Percentiles rank a stretch among this genome's conserved stretches.
phyloP scores from a whole-genome alignment of 345 rosid species.

The Corchorus olitorius region DNA sequence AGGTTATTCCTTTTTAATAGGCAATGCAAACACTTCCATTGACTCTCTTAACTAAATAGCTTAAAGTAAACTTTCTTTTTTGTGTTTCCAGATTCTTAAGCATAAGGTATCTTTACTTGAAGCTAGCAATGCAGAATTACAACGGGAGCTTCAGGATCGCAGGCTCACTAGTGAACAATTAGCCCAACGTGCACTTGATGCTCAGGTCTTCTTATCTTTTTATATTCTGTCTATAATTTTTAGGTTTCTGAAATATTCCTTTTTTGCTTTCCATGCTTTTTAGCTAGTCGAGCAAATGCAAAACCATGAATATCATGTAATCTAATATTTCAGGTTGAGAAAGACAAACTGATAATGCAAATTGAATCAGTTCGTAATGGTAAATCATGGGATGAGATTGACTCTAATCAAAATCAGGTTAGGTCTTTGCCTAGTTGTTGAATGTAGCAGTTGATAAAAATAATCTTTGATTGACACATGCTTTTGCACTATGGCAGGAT shows the following conservation, averaged over 20 bases:
- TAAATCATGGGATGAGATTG: slow-evolving; percentile 90
- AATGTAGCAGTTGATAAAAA: not conserved
- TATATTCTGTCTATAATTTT: slow-evolving; percentile 11
- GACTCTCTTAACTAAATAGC: slow-evolving; percentile 17
- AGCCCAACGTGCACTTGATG: slow-evolving; percentile 71
- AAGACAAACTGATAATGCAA: slow-evolving; percentile 75
- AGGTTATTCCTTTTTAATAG: slow-evolving; percentile 45
- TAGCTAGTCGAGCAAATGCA: slow-evolving; percentile 1
- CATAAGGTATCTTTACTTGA: slow-evolving; percentile 84
- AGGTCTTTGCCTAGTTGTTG: slow-evolving; percentile 7
- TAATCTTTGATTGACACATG: slow-evolving; percentile 17
- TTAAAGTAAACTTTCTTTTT: slow-evolving; percentile 13
- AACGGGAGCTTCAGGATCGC: slow-evolving; percentile 72
- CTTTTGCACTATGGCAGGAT: slow-evolving; percentile 48
- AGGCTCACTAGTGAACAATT: slow-evolving; percentile 71
- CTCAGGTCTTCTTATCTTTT: slow-evolving; percentile 59
- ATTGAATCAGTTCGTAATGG: slow-evolving; percentile 82
- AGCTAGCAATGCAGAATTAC: slow-evolving; percentile 78
- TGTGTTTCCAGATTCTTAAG: slow-evolving; percentile 66
- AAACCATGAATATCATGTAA: not conserved
- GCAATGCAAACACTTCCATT: not conserved
- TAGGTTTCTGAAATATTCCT: not conserved
- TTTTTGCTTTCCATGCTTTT: not conserved
- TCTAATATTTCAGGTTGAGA: slow-evolving; percentile 66
- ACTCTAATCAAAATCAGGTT: slow-evolving; percentile 58